Conservation (phyloP, 1,284 basidiomycete genomes). For the Pterula multifida region DNA sequence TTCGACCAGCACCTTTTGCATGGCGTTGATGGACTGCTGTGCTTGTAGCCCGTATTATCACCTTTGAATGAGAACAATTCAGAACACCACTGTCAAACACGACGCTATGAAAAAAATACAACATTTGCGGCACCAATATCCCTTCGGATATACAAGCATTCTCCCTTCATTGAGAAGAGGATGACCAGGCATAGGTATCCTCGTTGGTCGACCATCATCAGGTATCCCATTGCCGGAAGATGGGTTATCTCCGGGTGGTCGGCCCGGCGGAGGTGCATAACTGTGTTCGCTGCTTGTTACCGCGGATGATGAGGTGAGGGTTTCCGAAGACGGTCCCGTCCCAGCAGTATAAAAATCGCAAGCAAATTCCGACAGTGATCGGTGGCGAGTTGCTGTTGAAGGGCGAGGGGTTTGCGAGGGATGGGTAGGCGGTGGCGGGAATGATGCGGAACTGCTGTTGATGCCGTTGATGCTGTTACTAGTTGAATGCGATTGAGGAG, state of each 20-base stretch:
- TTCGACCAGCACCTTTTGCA: conserved; percentile 63
- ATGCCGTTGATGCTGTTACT: background rate
- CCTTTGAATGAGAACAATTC: conserved; percentile 28
- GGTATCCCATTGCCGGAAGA: conserved; percentile 6
- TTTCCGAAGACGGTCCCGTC: background rate
- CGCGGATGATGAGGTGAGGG: background rate
- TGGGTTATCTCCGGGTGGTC: background rate
- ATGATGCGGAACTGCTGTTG: background rate
- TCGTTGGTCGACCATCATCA: conserved; percentile 50
- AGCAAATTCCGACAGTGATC: background rate
- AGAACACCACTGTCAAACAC: too few relatives aligned
- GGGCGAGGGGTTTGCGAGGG: background rate
- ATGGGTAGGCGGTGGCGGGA: background rate
- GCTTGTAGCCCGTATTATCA: conserved; percentile 60
- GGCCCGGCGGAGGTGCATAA: background rate
- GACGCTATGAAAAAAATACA: too few relatives aligned
- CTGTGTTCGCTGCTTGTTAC: background rate
- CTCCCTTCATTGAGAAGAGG: conserved; percentile 47
- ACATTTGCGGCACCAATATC: conserved; percentile 54
- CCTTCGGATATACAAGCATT: conserved; percentile 55
- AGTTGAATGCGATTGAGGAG: background rate
- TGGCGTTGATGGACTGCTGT: conserved; percentile 49
- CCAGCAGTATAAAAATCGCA: conserved; percentile 3
- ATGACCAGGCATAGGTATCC: conserved; percentile 47
- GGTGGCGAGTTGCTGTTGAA: background rate